A percentile compares a stretch with the other conserved stretches of the same genome.
Evolutionary conservation across 2,329 filamentous ascomycete species (phyloP).

Genomic region (Xylaria arbuscula): DNA sequence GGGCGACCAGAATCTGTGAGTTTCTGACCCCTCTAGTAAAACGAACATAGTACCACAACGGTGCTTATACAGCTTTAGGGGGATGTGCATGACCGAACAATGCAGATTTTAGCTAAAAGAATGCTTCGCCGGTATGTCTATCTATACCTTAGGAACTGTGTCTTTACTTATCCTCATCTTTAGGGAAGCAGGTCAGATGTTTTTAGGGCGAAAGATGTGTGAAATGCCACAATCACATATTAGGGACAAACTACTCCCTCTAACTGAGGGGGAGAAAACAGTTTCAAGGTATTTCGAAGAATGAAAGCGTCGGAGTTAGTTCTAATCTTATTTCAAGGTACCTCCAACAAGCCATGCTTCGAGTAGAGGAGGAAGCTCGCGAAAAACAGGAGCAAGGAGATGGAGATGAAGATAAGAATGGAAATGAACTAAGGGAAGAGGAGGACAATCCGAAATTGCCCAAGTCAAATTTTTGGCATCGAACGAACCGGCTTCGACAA

Average conservation of each 20-base stretch:
- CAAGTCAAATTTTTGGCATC: background rate
- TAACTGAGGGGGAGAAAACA: slow-evolving; percentile 21
- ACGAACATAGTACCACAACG: background rate
- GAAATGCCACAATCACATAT: slow-evolving; percentile 20
- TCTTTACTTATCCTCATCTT: background rate
- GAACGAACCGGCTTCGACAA: slow-evolving; percentile 28
- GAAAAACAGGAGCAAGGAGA: background rate
- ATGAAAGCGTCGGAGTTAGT: background rate
- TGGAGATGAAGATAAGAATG: background rate
- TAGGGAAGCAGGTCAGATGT: slow-evolving; percentile 30
- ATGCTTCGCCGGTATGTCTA: slow-evolving; percentile 37
- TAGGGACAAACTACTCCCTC: background rate
- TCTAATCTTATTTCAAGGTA: slow-evolving; percentile 19
- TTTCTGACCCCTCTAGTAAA: background rate
- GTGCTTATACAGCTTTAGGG: slow-evolving; percentile 13
- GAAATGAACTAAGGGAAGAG: background rate
- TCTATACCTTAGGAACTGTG: background rate
- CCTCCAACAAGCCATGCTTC: slow-evolving; percentile 1
- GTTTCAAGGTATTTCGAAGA: slow-evolving; percentile 25
- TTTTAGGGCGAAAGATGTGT: slow-evolving; percentile 31
- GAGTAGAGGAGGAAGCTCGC: slow-evolving; percentile 2
- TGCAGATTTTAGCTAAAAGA: slow-evolving; percentile 23
- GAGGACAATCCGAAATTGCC: background rate
- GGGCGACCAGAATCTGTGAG: slow-evolving; percentile 13
- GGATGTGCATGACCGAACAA: background rate